Evolutionary conservation across 352 stramenopile species (phyloP).

Genomic region (Pythium periplocum): DNA sequence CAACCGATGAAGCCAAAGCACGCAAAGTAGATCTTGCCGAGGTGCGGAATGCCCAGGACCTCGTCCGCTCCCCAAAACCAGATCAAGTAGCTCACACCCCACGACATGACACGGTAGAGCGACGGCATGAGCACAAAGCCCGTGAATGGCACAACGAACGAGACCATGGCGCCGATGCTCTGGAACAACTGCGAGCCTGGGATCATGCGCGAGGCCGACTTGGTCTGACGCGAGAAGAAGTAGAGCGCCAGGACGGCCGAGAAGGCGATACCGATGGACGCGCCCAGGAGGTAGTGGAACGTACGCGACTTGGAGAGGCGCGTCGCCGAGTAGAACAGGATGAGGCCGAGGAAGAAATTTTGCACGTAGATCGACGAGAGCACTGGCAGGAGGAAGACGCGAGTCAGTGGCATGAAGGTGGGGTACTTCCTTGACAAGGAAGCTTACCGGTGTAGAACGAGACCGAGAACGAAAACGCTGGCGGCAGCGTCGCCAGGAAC

Average conservation of each 20-base stretch:
- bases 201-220: constrained; percentile 60
- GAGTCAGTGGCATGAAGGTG: not conserved
- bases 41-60: constrained; percentile 68
- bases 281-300: constrained; percentile 79
- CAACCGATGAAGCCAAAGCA: constrained; percentile 72
- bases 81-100: constrained; percentile 46
- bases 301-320: constrained; percentile 58
- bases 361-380: constrained; percentile 65
- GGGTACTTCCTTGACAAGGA: not conserved
- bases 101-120: constrained; percentile 58
- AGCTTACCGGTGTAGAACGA: constrained; percentile 65
- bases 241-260: constrained; percentile 74
- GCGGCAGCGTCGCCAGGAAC: constrained; percentile 44
- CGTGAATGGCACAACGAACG: constrained; percentile 67
- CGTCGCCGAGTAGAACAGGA: constrained; percentile 65
- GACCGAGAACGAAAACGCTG: constrained; percentile 41
- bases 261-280: constrained; percentile 64
- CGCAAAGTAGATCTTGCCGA: constrained; percentile 85
- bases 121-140: constrained; percentile 74
- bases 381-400: constrained; percentile 21
- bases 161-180: constrained; percentile 58
- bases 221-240: constrained; percentile 72
- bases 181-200: constrained; percentile 66
- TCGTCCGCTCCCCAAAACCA: constrained; percentile 69
- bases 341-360: constrained; percentile 66